A percentile compares a stretch with the other conserved stretches of the same genome.
Conservation (phyloP, 2,329 filamentous ascomycete species). For the Alternaria tenuissima region DNA sequence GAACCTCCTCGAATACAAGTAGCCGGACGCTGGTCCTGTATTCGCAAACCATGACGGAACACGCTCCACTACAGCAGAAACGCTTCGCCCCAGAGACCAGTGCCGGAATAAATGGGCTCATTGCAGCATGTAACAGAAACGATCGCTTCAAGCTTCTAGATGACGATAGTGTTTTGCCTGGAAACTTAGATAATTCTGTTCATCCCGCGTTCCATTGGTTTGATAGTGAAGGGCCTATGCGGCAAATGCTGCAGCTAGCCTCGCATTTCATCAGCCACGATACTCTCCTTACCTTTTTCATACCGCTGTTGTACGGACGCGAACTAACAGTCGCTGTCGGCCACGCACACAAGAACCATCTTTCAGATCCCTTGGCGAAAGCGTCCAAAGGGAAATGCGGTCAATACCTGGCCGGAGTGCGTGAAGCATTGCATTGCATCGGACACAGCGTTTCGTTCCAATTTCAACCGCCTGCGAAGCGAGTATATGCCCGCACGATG, state of each 20-base stretch:
- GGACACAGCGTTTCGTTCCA: constrained; percentile 33
- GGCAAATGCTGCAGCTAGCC: constrained; percentile 41
- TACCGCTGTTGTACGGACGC: constrained; percentile 38
- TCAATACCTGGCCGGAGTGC: constrained; percentile 27
- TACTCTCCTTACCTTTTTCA: constrained; percentile 41
- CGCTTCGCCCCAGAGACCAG: constrained; percentile 4
- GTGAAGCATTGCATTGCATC: constrained; percentile 38
- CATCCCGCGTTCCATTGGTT: constrained; percentile 42
- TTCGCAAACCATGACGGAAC: constrained; percentile 12
- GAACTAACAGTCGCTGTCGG: constrained; percentile 16
- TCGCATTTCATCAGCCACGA: constrained; percentile 45
- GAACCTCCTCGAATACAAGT: not conserved
- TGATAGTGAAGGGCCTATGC: constrained; percentile 21
- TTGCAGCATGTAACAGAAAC: constrained; percentile 34
- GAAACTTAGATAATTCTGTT: constrained; percentile 39
- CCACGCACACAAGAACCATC: constrained; percentile 22
- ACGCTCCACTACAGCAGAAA: constrained; percentile 9
- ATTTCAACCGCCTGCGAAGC: constrained; percentile 23
- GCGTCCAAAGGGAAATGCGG: constrained; percentile 20
- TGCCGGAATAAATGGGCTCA: constrained; percentile 25
- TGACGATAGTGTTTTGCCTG: constrained; percentile 27
- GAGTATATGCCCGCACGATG: constrained; percentile 35
- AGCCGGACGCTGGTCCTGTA: not conserved
- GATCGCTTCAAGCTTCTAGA: constrained; percentile 45
- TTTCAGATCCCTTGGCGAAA: constrained; percentile 30